Base-by-base conservation (phyloP, 2,329 filamentous ascomycete genomes). In the Diaporthe australafricana region DNA sequence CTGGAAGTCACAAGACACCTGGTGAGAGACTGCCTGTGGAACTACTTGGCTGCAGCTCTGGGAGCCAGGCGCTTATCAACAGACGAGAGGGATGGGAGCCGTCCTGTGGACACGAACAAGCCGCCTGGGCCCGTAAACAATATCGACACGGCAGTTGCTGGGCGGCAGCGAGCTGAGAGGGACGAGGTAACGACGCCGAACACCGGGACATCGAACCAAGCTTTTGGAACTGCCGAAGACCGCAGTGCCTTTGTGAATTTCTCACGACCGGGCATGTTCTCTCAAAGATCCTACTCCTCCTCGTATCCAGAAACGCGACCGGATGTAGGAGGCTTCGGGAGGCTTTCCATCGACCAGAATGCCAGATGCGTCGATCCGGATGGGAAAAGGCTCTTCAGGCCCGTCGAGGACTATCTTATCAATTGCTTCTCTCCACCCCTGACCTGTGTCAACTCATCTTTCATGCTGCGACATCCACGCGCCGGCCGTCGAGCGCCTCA, bases 341-440 rank as follows among this genome's bases (percentile, higher is more conserved):
- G 55, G 70, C 60, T 27, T 68, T 52, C 52, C 70, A 57, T 67
- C 74, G 74, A 74, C 55, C 75, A 72, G 68, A 75, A 55, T 27
- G 55, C 30, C 53, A 68, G 63, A 60, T 69, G 72, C 60, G 75
- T 70, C 1, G 75, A 75, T 20, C 72, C 75, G 52, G 86, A 86
- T 4, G 81, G 86, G 3, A 90, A 88, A 77, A 85, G 84, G 47
- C 89, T 96, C 14, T 98, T 98, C 80, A 91, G 89, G 73, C 87
- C 87, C 6, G 79, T 98, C 17, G 94, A 97, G 81, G 92, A 95
- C 73, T 96, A 96, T 78, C 87, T 98, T 50, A 83, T 90, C 63
- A 81, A 83, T 25, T 92, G 89, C 75, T 93, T 97, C 77, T 87
- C 89, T 69, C 91, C 91, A 0, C 69, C 69, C 7, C 91, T 91